phyloP scores from a whole-genome alignment of 2,329 filamentous ascomycete species.

The Scedosporium boydii region DNA sequence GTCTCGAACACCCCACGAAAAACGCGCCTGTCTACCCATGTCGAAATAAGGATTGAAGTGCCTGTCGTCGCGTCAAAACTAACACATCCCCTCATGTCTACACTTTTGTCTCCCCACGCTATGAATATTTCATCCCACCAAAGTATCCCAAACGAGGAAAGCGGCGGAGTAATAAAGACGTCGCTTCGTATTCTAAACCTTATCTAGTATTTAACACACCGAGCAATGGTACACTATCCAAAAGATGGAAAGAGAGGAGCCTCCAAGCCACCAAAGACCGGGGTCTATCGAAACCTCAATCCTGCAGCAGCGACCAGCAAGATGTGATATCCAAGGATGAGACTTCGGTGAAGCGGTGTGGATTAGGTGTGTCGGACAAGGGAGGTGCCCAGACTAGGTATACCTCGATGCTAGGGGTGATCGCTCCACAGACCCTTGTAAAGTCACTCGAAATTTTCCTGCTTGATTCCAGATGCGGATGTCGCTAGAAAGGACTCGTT shows the following conservation, averaged over 20 bases:
- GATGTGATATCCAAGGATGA: neutral
- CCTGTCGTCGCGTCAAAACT: too few relatives aligned
- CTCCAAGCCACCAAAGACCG: neutral
- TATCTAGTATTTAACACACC: neutral
- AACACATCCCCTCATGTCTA: too few relatives aligned
- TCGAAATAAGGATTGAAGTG: too few relatives aligned
- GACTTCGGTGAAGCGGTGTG: slow-evolving; percentile 1
- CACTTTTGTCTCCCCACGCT: too few relatives aligned
- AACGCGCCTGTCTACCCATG: too few relatives aligned
- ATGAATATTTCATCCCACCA: too few relatives aligned
- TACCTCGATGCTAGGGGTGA: neutral
- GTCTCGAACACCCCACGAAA: too few relatives aligned
- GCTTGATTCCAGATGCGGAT: neutral
- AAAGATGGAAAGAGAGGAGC: neutral
- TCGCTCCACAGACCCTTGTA: neutral
- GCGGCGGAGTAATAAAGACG: neutral
- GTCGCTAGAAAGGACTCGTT: neutral
- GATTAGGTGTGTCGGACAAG: neutral
- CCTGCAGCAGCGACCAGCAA: neutral
- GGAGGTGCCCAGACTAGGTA: neutral
- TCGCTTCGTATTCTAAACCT: neutral
- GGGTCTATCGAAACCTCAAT: neutral
- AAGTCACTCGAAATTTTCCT: neutral
- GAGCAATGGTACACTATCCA: neutral
- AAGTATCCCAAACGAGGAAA: neutral